These are phyloP conservation scores for Carex arenaria DNA, from an alignment of 202 grass and related monocot species.

Conservation along the genomic window DNA sequence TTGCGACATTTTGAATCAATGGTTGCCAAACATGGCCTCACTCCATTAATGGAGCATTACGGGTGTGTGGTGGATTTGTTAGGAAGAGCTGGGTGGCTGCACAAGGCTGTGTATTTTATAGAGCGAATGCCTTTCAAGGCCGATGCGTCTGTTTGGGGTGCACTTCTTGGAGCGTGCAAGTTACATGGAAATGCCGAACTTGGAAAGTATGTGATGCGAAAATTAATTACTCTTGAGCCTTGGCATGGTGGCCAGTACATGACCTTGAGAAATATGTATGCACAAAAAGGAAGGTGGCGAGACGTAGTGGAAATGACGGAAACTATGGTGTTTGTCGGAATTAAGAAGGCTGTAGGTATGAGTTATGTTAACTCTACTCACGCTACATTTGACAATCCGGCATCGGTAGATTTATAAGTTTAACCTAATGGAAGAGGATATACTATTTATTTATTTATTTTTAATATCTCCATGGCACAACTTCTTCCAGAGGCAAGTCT, in stretches of 20 bases:
- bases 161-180: constrained; percentile 70
- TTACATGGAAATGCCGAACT: constrained; percentile 46
- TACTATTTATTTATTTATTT: no score
- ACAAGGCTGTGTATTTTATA: constrained; percentile 42
- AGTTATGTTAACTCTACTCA: constrained; percentile 32
- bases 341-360: constrained; percentile 47
- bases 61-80: constrained; percentile 65
- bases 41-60: constrained; percentile 61
- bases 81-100: constrained; percentile 36
- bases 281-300: constrained; percentile 49
- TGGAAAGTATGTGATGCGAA: constrained; percentile 31
- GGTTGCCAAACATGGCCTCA: constrained; percentile 32
- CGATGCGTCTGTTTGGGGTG: constrained; percentile 66
- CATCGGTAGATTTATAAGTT: neutral
- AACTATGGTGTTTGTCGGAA: constrained; percentile 41
- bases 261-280: constrained; percentile 55
- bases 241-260: constrained; percentile 37
- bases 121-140: constrained; percentile 47
- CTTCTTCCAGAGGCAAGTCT: no score
- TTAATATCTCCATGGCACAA: no score
- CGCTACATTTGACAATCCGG: neutral
- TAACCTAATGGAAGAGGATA: neutral
- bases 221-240: constrained; percentile 40
- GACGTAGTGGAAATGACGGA: constrained; percentile 43
- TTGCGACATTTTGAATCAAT: constrained; percentile 51